Base-by-base conservation (phyloP, 2,329 filamentous ascomycete genomes). In the Elsinoe necatrix region DNA sequence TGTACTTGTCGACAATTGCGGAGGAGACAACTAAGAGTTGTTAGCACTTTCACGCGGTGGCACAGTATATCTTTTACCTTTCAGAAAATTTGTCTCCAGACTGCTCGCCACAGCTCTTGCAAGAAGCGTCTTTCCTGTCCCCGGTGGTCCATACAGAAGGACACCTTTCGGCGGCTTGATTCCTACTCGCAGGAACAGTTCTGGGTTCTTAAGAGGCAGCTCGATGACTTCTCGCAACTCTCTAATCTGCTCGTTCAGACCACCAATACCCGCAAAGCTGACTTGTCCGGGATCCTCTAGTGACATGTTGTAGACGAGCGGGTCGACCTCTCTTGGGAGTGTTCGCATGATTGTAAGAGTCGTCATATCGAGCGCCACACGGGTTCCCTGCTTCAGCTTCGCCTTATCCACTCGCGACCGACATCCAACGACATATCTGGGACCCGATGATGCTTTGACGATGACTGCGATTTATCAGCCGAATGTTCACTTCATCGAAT, bases 341-440 rank as follows among this genome's bases (percentile, higher is more conserved):
- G 98, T 98, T 68, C 93, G 89, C 93, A 98, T 98, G 74, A 98
- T 98, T 60, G 93, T 98, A 64, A 98, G 86, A 18, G 93, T 98
- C 54, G 93, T 98, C 93, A 98, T 98, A 69, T 98, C 93, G 59
- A 98, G 85, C 31, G 93, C 92, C 56, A 98, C 93, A 68, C 93
- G 89, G 25, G 92, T 96, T 66, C 95, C 95, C 75, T 98, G 93
- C 81, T 97, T 98, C 70, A 98, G 78, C 79, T 96, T 97, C 61
- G 80, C 77, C 77, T 95, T 96, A 78, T 98, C 93, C 68, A 98
- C 93, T 75, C 98, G 98, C 61, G 91, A 96, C 67, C 93, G 86
- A 78, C 93, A 98, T 58, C 93, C 93, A 65, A 98, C 93, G 59
- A 98, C 95, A 75, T 98, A 98, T 77, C 93, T 83, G 59, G 93